Base-by-base conservation (phyloP, 2,329 filamentous ascomycete species). In the Alternaria sp. region DNA sequence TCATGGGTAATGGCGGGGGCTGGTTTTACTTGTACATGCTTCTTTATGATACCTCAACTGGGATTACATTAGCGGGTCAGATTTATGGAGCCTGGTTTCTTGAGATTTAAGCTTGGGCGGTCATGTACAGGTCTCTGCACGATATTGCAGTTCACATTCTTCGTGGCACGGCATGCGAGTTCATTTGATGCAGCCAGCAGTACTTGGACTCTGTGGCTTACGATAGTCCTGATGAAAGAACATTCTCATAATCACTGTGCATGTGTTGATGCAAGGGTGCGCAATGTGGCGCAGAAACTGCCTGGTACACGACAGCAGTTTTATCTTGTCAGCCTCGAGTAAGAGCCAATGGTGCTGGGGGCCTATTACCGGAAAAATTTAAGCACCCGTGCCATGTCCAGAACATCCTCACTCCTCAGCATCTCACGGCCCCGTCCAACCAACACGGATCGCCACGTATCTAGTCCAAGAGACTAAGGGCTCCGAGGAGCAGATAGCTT, bases 31-130 rank as follows among this genome's bases (percentile, higher is more conserved):
- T 45, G 49, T 55, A 50, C 45, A 42, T 59, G 44, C 59, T 55
- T 58, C 41, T 62, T 62, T 62, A 64, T 62, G 62, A 73, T 71
- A 68, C 60, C 60, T 66, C 37, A 46, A 52, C 50, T 44, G 42
- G 55, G 60, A 51, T 54, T 56, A 58, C 42, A 56, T 50, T 40
- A 29, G 36, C 52, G 70, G 60, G 53, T 60, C 66, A 61, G 63
- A 69, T 58, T 65, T 50, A 63, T 56, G 64, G 58, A 56, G 56
- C 56, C 61, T 67, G 58, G 29, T 56, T 61, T 49, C n/a, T 41
- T 55, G 51, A 60, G 45, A 26, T 59, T 65, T 58, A 49, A 53
- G 17, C 49, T 51, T 51, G 31, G 56, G 58, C 62, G 48, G 54
- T 49, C 56, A 48, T 59, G 55, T 51, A 60, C 58, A 65, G 60